These are phyloP conservation scores for Diaporthe helianthi DNA, from an alignment of 2,329 filamentous ascomycete genomes.

Conservation along the genomic window DNA sequence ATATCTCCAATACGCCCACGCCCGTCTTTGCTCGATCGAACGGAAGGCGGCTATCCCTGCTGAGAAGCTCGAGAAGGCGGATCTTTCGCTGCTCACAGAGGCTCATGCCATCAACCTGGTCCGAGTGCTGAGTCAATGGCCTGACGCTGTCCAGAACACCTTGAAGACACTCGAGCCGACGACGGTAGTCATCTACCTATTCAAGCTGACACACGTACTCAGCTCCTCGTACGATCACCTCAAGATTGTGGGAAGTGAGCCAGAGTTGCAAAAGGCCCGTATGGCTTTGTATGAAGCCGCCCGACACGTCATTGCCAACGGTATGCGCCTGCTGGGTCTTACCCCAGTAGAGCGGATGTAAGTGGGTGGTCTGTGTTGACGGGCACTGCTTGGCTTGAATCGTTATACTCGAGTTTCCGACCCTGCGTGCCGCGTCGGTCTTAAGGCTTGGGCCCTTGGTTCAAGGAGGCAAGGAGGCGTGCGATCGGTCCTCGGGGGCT, in stretches of 20 bases:
- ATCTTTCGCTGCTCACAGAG: conserved; percentile 74
- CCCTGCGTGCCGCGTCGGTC: background rate
- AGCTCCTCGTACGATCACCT: conserved; percentile 84
- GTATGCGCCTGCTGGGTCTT: conserved; percentile 82
- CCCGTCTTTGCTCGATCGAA: conserved; percentile 71
- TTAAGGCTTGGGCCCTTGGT: background rate
- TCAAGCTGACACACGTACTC: conserved; percentile 84
- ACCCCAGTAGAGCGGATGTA: conserved; percentile 71
- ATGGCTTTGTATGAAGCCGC: conserved; percentile 81
- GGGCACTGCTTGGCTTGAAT: background rate
- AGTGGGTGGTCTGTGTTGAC: background rate
- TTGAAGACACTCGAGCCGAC: conserved; percentile 80
- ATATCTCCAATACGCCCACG: conserved; percentile 84
- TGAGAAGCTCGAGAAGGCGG: conserved; percentile 66
- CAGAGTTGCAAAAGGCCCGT: conserved; percentile 72
- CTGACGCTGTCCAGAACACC: conserved; percentile 84
- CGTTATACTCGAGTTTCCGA: background rate
- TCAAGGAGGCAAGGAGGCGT: background rate
- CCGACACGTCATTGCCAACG: conserved; percentile 78
- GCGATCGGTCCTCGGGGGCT: background rate
- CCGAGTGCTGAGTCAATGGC: conserved; percentile 81
- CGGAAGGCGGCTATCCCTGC: conserved; percentile 60
- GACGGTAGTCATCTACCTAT: conserved; percentile 67
- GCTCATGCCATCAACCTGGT: conserved; percentile 76
- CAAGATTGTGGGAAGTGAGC: conserved; percentile 81